A percentile compares a stretch with the other conserved stretches of the same genome.
Evolutionary conservation across 495 filamentous ascomycete species (phyloP).

Genomic region (Neurospora terricola): DNA sequence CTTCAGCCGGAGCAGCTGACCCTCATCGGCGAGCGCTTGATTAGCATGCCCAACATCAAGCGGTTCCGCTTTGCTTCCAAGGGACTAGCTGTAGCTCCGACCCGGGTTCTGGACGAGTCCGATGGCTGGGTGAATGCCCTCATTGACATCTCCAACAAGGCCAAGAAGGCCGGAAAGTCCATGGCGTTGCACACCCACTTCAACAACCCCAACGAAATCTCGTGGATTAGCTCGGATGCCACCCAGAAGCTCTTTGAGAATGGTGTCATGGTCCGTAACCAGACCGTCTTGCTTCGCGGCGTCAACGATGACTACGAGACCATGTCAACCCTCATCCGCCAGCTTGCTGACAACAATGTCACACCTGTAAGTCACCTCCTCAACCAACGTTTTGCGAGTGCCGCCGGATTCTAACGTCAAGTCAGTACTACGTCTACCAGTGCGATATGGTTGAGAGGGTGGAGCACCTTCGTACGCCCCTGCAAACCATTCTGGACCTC

Average conservation of each 20-base stretch:
- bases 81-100: constrained; percentile 43
- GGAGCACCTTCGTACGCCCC: constrained; percentile 52
- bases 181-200: constrained; percentile 54
- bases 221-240: constrained; percentile 46
- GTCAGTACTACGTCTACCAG: constrained; percentile 49
- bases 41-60: constrained; percentile 31
- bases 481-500: constrained; percentile 44
- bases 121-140: constrained; percentile 45
- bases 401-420: constrained; percentile 2
- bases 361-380: constrained; percentile 33
- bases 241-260: constrained; percentile 36
- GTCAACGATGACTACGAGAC: constrained; percentile 45
- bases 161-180: constrained; percentile 40
- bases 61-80: constrained; percentile 49
- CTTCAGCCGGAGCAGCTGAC: constrained; percentile 26
- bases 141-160: constrained; percentile 36
- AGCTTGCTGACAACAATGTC: constrained; percentile 44
- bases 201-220: constrained; percentile 50
- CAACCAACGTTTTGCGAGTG: neutral
- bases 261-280: constrained; percentile 43
- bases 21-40: constrained; percentile 30
- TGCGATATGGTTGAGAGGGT: constrained; percentile 46
- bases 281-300: constrained; percentile 43
- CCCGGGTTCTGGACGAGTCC: constrained; percentile 35
- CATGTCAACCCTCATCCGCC: constrained; percentile 40